Evolutionary conservation across 495 filamentous ascomycete genomes (phyloP).

Genomic region (Neurospora sp.): DNA sequence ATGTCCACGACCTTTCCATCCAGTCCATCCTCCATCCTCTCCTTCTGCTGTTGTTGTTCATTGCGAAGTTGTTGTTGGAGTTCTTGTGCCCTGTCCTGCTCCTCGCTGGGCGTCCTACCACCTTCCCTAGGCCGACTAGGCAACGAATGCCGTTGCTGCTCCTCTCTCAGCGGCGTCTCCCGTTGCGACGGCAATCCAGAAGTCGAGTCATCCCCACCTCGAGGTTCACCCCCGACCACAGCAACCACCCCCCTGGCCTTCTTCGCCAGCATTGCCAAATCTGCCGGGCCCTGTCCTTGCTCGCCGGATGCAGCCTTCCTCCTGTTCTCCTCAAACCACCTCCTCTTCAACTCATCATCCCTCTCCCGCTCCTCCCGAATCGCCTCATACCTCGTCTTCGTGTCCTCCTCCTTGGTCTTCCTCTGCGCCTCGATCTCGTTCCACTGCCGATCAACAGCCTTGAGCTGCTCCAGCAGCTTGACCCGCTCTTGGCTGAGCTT

Average conservation of each 20-base stretch:
- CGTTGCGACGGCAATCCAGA: background rate
- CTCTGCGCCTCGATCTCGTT: background rate
- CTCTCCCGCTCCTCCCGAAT: background rate
- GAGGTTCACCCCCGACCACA: background rate
- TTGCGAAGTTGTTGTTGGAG: background rate
- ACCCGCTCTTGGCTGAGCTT: slow-evolving; percentile 1
- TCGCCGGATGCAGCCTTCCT: background rate
- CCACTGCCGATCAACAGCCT: background rate
- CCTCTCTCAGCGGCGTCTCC: background rate
- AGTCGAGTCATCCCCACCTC: background rate
- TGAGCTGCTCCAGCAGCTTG: slow-evolving; percentile 3
- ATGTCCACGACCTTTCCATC: background rate
- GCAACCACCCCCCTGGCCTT: background rate
- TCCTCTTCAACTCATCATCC: slow-evolving; percentile 6
- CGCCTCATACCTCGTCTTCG: background rate
- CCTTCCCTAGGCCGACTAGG: background rate
- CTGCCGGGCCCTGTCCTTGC: background rate
- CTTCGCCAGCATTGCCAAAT: background rate
- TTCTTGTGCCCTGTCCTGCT: background rate
- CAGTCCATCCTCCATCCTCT: background rate
- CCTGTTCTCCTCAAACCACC: slow-evolving; percentile 4
- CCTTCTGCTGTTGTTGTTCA: background rate
- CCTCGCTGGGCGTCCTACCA: background rate
- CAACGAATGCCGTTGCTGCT: background rate
- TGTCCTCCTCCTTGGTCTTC: background rate